Conservation (phyloP, 495 filamentous ascomycete genomes). For the Neurospora hispaniola region DNA sequence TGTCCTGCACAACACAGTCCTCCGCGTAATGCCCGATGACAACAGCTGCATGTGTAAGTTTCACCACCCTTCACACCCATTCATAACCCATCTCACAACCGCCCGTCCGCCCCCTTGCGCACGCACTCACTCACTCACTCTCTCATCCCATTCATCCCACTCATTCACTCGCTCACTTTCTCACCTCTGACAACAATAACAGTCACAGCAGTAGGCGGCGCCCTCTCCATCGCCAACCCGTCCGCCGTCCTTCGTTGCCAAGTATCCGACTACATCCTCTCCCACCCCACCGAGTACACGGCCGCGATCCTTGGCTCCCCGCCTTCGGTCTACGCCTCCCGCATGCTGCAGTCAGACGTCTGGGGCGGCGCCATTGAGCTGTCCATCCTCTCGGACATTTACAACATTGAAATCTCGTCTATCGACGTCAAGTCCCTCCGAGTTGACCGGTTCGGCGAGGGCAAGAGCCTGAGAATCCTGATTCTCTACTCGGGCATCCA, state of each 20-base stretch:
- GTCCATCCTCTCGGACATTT: constrained; percentile 72
- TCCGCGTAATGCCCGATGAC: constrained; percentile 95
- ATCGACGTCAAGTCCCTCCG: constrained; percentile 52
- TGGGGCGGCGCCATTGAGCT: constrained; percentile 96
- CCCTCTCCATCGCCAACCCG: constrained; percentile 39
- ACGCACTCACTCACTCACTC: background rate
- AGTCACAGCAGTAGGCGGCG: constrained; percentile 72
- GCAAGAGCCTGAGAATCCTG: constrained; percentile 56
- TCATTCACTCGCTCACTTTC: background rate
- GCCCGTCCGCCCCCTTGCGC: no score
- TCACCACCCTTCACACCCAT: background rate
- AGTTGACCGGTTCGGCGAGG: constrained; percentile 73
- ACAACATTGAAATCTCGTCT: constrained; percentile 77
- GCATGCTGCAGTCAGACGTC: constrained; percentile 67
- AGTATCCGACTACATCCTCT: constrained; percentile 69
- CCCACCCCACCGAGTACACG: constrained; percentile 57
- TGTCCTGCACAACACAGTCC: constrained; percentile 32
- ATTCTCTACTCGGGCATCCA: constrained; percentile 91
- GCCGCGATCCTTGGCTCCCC: constrained; percentile 66
- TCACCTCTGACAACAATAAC: background rate
- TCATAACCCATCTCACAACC: no score
- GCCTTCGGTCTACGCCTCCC: constrained; percentile 69
- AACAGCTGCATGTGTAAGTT: constrained; percentile 71
- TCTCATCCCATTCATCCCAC: background rate
- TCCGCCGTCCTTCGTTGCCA: constrained; percentile 59